Base-by-base conservation (phyloP, 371 early-diverging fungal species). In the Lichtheimia hyalospora region DNA sequence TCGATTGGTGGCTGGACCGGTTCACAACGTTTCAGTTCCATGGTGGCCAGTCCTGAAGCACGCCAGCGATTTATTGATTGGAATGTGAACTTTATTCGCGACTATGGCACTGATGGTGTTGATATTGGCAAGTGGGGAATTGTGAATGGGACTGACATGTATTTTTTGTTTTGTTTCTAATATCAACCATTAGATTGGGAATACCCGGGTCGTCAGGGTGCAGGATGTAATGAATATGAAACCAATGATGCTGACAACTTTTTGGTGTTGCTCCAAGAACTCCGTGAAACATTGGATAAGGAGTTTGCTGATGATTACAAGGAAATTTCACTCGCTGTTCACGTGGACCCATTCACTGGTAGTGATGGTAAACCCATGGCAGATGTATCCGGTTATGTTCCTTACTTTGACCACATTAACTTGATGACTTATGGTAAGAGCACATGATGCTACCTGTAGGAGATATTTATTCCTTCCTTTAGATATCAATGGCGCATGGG, bases 1-100 rank as follows among this genome's bases (percentile, higher is more conserved):
- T 89, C 91, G 5, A 73, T 92, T 13, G 92, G 92, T 44, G 92
- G 92, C 2, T 92, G 91, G 89, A 87, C 86, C 53, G 90, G 89
- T n/a, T 87, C 89, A 12, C 65, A 83, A 48, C 63, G 65, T 15
- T 89, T 92, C 69, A 85, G 85, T 4, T 60, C 74, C 6, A 83
- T 92, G 61, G 83, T 77, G 0, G 78, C 83, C 2, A 56, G 57
- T 34, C 34, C 70, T 4, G 54, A 52, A 2, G 16, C 67, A 0
- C 82, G 90, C 40, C 70, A 70, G 24, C 70, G 64, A 3, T 84
- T 89, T 44, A 82, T 89, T 52, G 71, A 84, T n/a, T 79, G 79
- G 73, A 85, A 82, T 53, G 49, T 81, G 6, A 50, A 79, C 27
- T 78, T 70, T 28, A 81, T 86, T 24, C 56, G 71, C 23, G 56